phyloP scores from a whole-genome alignment of 805 yeast genomes.

The Clavispora carvajalis region DNA sequence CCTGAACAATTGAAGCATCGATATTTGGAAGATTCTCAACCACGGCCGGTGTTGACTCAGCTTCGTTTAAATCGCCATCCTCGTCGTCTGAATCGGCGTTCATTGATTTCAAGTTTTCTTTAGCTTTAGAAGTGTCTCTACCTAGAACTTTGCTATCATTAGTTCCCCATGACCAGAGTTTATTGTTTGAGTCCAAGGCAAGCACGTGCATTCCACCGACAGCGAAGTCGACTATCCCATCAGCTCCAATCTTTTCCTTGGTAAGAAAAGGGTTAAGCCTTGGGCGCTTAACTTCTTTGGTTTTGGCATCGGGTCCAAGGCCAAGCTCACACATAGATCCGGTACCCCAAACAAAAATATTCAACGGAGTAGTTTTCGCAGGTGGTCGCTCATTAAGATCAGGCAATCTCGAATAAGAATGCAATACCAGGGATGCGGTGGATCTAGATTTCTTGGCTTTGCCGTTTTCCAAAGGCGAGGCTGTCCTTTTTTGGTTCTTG shows the following conservation, averaged over 20 bases:
- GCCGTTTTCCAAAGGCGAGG: constrained; percentile 15
- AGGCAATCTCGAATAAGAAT: constrained; percentile 45
- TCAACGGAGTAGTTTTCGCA: constrained; percentile 46
- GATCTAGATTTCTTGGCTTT: constrained; percentile 20
- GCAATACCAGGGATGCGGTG: constrained; percentile 40
- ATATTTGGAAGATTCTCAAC: constrained; percentile 63
- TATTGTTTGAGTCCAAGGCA: constrained; percentile 70
- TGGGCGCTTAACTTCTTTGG: constrained; percentile 94
- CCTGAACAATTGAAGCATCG: constrained; percentile 55
- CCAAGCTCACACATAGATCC: constrained; percentile 98
- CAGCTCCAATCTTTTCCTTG: constrained; percentile 41
- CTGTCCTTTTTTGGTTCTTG: constrained; percentile 28
- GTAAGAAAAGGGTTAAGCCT: constrained; percentile 76
- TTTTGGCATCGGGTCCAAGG: constrained; percentile 88
- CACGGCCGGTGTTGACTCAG: constrained; percentile 81
- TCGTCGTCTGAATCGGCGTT: constrained; percentile 60
- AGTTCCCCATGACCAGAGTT: constrained; percentile 98
- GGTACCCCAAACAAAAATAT: constrained; percentile 90
- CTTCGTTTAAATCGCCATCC: constrained; percentile 75
- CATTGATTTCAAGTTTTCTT: constrained; percentile 63
- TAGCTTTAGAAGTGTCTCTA: constrained; percentile 64
- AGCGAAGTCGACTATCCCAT: constrained; percentile 77
- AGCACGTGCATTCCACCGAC: constrained; percentile 96
- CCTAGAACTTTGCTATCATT: constrained; percentile 92
- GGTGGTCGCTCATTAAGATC: constrained; percentile 38